Evolutionary conservation across 306 rosid species (phyloP).

Genomic region (Rosa lucieae): DNA sequence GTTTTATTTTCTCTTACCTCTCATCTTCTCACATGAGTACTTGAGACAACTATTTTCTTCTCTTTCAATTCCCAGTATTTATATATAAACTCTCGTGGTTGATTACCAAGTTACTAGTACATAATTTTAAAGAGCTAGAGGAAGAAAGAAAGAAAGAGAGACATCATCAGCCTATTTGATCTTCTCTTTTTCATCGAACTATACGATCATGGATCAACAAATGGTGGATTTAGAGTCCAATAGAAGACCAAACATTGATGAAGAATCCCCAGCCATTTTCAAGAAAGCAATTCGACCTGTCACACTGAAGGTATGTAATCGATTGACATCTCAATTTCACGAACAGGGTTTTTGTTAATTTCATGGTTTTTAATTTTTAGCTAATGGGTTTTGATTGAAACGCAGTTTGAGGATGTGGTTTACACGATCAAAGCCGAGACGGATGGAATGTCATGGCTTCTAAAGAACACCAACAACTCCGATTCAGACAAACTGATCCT

Average conservation of each 20-base stretch:
- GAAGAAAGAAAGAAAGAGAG: background rate
- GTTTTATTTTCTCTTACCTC: background rate
- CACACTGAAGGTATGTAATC: constrained; percentile 45
- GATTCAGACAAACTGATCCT: constrained; percentile 50
- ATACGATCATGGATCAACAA: constrained; percentile 16
- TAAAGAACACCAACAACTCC: constrained; percentile 14
- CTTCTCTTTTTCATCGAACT: background rate
- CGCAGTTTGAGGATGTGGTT: constrained; percentile 59
- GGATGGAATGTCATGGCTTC: constrained; percentile 13
- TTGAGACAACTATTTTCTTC: background rate
- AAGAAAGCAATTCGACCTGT: constrained; percentile 39
- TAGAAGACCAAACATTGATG: background rate
- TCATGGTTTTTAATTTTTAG: background rate
- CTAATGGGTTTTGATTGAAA: background rate
- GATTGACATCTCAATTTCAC: background rate
- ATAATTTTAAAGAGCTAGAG: background rate
- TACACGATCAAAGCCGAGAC: constrained; percentile 46
- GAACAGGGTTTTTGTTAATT: background rate
- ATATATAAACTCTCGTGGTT: background rate
- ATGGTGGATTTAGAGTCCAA: constrained; percentile 49
- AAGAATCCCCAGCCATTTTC: constrained; percentile 21
- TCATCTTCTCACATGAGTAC: background rate
- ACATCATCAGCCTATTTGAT: background rate
- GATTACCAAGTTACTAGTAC: background rate
- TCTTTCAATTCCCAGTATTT: background rate